Evolutionary conservation across 805 yeast genomes (phyloP), one percentile per base, ranked within the genome.

Genomic region (Lipomyces orientalis): DNA sequence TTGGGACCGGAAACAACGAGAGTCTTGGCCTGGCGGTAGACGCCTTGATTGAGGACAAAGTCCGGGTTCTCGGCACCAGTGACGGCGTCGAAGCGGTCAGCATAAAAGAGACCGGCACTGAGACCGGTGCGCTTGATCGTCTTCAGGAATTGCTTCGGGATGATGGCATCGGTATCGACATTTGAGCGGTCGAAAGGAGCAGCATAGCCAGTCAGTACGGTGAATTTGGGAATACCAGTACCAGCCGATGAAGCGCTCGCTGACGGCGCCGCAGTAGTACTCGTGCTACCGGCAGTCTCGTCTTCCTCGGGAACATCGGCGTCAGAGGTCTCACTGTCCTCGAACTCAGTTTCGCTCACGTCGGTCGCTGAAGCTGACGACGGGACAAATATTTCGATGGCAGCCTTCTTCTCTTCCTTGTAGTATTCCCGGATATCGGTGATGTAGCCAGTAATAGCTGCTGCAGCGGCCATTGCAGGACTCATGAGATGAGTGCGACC

Each of bases 381-480:
- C 25, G 69, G 68, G 7, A 67, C 66, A 60, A 75, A 77, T 59
- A 87, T 77, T 58, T 78, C 77, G 72, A 91, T 81, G 68, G 86
- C 96, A 88, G 64, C 80, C 78, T 75, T 87, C 89, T 72, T 84
- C 86, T 71, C 84, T 76, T 56, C 81, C 85, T 70, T 84, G 81
- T 80, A 86, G 90, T 68, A 87, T 64, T 91, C 89, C 81, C 99
- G 89, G 74, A 93, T 93, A 78, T 95, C 99, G 58, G 90, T 85
- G 75, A 95, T 88, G 76, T 89, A 92, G 73, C 99, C 99, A 65
- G 85, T 86, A 73, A 95, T 88, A 75, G 93, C 97, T 22, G 99
- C 98, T 25, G 98, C 98, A 39, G 99, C 99, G 59, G 99, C 99
- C 99, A 95, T 95, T 29, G 97, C 97, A 52, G 99, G 99, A 14